Conservation (phyloP, 805 yeast genomes). For the Peterozyma xylosa region DNA sequence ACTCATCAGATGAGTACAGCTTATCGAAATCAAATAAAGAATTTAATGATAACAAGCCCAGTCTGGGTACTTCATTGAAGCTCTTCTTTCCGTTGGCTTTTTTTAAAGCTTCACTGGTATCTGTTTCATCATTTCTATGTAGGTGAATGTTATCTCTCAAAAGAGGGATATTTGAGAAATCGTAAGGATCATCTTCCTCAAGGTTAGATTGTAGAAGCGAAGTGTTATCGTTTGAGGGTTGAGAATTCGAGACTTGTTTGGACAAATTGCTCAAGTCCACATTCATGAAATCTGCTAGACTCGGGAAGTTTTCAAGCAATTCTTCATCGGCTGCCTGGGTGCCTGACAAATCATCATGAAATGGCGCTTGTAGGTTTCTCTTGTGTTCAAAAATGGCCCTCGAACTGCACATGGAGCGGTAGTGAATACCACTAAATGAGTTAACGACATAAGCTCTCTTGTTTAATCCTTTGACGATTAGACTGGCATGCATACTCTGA, state of each 20-base stretch:
- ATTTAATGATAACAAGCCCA: too few species aligned
- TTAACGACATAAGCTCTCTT: too few species aligned
- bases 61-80: neutral
- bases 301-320: slow-evolving; percentile 9
- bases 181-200: slow-evolving; percentile 13
- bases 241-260: neutral
- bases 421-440: too few species aligned
- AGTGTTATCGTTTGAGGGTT: neutral
- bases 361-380: neutral
- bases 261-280: neutral
- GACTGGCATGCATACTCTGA: too few species aligned
- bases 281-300: slow-evolving; percentile 16
- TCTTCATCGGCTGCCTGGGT: neutral
- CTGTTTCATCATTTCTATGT: neutral
- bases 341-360: slow-evolving; percentile 4
- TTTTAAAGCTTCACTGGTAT: neutral
- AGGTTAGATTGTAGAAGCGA: neutral
- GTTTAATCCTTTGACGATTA: too few species aligned
- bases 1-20: neutral
- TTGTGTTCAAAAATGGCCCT: too few species aligned
- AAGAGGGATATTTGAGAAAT: slow-evolving; percentile 16
- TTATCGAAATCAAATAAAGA: neutral
- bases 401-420: too few species aligned
- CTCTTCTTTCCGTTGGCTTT: neutral
- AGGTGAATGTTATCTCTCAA: slow-evolving; percentile 3